phyloP scores from a whole-genome alignment of 163 green algal genomes.

The Scenedesmus sp. region DNA sequence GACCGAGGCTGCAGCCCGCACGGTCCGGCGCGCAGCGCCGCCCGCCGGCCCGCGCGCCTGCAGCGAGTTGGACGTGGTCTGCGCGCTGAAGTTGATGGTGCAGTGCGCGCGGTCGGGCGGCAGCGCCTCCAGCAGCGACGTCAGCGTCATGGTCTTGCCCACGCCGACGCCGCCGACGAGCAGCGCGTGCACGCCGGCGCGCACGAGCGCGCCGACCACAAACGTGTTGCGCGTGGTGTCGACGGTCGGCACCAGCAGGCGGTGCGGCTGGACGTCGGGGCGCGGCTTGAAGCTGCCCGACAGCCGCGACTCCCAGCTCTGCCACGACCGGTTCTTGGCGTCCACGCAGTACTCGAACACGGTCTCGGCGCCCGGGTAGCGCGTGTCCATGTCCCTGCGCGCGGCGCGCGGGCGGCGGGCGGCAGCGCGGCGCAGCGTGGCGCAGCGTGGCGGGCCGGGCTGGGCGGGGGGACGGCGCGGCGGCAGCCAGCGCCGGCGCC shows the following conservation, averaged over 20 bases:
- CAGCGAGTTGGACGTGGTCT: constrained; percentile 81
- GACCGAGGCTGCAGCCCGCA: too few relatives aligned
- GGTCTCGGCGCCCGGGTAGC: constrained; percentile 75
- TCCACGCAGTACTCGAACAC: constrained; percentile 90
- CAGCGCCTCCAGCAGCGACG: constrained; percentile 69
- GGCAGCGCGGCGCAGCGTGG: too few relatives aligned
- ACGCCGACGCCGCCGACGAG: constrained; percentile 82
- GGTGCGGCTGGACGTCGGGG: constrained; percentile 76
- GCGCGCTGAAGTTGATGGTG: constrained; percentile 86
- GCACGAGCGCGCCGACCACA: constrained; percentile 63
- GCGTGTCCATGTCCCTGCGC: constrained; percentile 68
- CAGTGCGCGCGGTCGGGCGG: constrained; percentile 60
- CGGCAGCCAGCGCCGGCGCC: too few relatives aligned
- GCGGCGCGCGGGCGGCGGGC: too few relatives aligned
- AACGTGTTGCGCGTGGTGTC: constrained; percentile 77
- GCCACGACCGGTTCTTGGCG: constrained; percentile 67
- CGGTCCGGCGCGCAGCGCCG: too few relatives aligned
- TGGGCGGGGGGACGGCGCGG: too few relatives aligned
- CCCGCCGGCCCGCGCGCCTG: too few relatives aligned
- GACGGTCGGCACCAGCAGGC: constrained; percentile 71
- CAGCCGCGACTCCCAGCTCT: constrained; percentile 81
- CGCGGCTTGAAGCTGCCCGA: constrained; percentile 66
- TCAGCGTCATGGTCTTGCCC: constrained; percentile 87
- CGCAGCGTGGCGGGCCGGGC: too few relatives aligned
- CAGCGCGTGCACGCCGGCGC: constrained; percentile 67